These are phyloP conservation scores for Puccinellia tenuiflora DNA, from an alignment of 176 grass and related monocot species.

Conservation along the genomic window DNA sequence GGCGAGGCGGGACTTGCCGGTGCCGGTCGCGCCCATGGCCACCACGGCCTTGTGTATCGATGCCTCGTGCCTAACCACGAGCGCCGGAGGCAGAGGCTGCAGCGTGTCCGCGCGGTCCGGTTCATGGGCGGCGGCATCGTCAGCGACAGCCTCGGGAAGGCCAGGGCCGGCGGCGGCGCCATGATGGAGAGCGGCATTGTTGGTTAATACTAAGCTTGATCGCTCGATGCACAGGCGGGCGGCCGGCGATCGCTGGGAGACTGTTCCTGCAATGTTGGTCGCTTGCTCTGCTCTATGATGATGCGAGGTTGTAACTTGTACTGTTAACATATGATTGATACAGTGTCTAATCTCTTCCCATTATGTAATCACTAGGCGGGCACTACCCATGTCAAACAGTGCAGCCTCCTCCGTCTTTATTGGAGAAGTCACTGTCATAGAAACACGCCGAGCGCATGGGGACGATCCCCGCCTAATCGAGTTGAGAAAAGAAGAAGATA, in stretches of 20 bases:
- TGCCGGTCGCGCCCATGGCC: constrained; percentile 79
- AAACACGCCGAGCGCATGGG: too few relatives aligned
- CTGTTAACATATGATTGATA: too few relatives aligned
- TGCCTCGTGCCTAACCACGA: constrained; percentile 10
- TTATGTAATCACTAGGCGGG: too few relatives aligned
- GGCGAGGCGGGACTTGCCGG: constrained; percentile 84
- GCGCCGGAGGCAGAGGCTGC: not conserved
- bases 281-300: not conserved
- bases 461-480: too few relatives aligned
- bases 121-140: not conserved
- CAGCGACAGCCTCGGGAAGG: not conserved
- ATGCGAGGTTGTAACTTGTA: too few relatives aligned
- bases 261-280: not conserved
- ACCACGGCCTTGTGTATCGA: constrained; percentile 67
- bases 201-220: not conserved
- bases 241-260: not conserved
- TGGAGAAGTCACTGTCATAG: too few relatives aligned
- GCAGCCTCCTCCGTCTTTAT: too few relatives aligned
- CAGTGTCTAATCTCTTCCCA: too few relatives aligned
- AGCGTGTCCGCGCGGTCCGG: constrained; percentile 9
- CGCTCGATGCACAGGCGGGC: not conserved
- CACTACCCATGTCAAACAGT: too few relatives aligned
- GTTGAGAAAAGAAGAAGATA: too few relatives aligned
- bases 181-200: constrained; percentile 13
- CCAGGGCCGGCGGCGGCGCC: constrained; percentile 12